Evolutionary conservation across 768 basidiomycete species (phyloP).

Genomic region (Gymnopilus junonius): DNA sequence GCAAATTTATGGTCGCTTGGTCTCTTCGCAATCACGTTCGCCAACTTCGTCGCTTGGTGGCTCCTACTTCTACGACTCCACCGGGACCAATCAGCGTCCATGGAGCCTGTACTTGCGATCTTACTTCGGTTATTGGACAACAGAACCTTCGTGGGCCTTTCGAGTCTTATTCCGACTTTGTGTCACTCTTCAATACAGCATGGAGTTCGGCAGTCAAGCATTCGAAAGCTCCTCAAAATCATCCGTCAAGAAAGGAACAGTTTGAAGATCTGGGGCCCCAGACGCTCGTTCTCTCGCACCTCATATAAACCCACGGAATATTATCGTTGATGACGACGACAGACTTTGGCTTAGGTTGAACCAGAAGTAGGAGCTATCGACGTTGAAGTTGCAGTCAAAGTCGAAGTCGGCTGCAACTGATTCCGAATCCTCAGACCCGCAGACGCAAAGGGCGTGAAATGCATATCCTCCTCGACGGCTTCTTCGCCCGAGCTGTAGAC

Average conservation of each 20-base stretch:
- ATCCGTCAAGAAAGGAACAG: not conserved
- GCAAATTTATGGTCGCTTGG: not conserved
- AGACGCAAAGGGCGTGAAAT: no score
- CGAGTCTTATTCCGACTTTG: not conserved
- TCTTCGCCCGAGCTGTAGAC: no score
- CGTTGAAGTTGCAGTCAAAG: no score
- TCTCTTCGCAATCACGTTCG: not conserved
- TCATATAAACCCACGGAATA: not conserved
- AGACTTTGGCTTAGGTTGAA: not conserved
- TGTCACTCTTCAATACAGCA: not conserved
- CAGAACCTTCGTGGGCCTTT: not conserved
- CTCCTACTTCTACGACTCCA: not conserved
- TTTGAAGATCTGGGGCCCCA: not conserved
- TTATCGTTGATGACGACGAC: not conserved
- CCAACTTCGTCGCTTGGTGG: not conserved
- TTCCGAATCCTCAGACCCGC: no score
- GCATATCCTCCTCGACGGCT: no score
- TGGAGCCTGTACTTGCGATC: not conserved
- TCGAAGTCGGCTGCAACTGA: no score
- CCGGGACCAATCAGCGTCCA: not conserved
- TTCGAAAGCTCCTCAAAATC: not conserved
- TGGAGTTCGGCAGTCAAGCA: not conserved
- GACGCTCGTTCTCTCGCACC: not conserved
- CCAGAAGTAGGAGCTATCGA: no score
- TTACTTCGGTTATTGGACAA: not conserved